Base-by-base conservation (phyloP, 179 eudicot genomes). In the Silene noctiflora region DNA sequence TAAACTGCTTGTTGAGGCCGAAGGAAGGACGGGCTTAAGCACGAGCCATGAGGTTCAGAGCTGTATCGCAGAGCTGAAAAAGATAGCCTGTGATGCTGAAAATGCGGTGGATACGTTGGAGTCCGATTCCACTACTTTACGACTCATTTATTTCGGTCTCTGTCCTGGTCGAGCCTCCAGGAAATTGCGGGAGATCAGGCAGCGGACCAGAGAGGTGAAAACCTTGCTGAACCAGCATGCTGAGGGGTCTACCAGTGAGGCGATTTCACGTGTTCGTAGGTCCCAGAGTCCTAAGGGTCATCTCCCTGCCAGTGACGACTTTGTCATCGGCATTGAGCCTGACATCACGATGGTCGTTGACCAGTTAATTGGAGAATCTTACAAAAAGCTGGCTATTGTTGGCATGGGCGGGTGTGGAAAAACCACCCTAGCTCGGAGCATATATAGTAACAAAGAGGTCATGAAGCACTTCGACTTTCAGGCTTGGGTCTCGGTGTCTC, bases 361-460 rank as follows among this genome's bases (percentile, higher is more conserved):
- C 27, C 56, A 10, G 10, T 22, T 83, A 35, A 19, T 53, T 1
- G 21, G 33, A 1, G 46, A 22, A 11, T 53, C 24, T 17, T 3
- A 51, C 1, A 25, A 33, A 3, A 75, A 71, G 55, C 21, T 79
- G 4, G 80, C 75, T 42, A 39, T 81, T 22, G 72, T 80, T 29
- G 82, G 82, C 11, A 80, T 80, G 82, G 82, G 82, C 53, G 82
- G 79, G 4, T 70, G 72, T 5, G 82, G 82, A 6, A 80, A 80
- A 64, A 80, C 79, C 1, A 80, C 82, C 12, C 60, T 83, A 16
- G 85, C 83, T 11, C 64, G 67, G 33, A 46, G 68, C 27, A 13
- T 74, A 4, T 80, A 70, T 62, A 71, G 66, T 19, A 72, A 67
- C 46, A 11, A 3, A 24, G 56, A 14, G 1, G 61, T 75, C 29